phyloP scores from a whole-genome alignment of 1,139 yeast genomes.

The Blastobotrys proliferans region DNA sequence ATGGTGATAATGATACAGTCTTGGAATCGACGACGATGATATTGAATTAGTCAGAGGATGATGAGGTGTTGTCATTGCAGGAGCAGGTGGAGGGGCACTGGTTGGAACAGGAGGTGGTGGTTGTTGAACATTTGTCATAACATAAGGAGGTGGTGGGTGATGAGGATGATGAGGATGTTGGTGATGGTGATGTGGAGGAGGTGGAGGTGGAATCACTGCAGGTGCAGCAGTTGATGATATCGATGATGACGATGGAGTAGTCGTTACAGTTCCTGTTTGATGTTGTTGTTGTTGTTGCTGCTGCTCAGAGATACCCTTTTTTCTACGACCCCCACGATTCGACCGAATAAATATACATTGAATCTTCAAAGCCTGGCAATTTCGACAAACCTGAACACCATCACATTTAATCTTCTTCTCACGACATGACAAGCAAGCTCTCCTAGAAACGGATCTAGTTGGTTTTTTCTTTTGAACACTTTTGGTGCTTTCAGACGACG shows the following conservation, averaged over 20 bases:
- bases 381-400: slow-evolving; percentile 48
- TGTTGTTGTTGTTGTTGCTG: slow-evolving; percentile 7
- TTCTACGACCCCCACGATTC: slow-evolving; percentile 57
- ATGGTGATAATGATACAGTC: neutral
- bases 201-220: neutral
- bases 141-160: neutral
- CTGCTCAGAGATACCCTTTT: neutral
- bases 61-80: neutral
- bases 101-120: too few species aligned
- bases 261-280: neutral
- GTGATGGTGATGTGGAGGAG: neutral
- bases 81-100: neutral
- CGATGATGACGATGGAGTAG: neutral
- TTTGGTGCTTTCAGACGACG: neutral
- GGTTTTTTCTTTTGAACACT: slow-evolving; percentile 11
- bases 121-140: too few species aligned
- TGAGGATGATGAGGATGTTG: neutral
- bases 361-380: slow-evolving; percentile 46
- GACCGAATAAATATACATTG: slow-evolving; percentile 58
- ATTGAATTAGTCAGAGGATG: too few species aligned
- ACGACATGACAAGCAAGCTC: slow-evolving; percentile 60
- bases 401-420: slow-evolving; percentile 63
- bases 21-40: neutral
- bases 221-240: neutral
- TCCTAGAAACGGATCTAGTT: slow-evolving; percentile 49